Base-by-base conservation (phyloP, 129 eudicot species). In the Centella asiatica region DNA sequence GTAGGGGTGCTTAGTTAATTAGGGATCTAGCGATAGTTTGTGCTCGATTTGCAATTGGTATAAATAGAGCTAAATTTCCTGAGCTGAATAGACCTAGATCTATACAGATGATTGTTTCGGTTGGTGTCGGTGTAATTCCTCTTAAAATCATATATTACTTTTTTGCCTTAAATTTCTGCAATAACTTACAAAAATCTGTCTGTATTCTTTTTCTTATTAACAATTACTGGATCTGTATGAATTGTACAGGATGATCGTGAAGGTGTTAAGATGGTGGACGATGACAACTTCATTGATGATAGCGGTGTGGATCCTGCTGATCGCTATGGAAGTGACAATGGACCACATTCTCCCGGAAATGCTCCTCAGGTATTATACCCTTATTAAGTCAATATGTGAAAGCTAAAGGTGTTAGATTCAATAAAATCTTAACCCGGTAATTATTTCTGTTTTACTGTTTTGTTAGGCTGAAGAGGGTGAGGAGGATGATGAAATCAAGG, bases 241-340 rank as follows among this genome's bases (percentile, higher is more conserved):
- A 22, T 63, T 40, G 9, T 59, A 45, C 62, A 87, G 95, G 98
- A 90, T 77, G 98, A 87, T 62, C 79, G 77, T 52, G 95, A 85
- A 46, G 98, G 87, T 37, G 44, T 64, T 51, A 79, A 86, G 74
- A 68, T 81, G 60, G 26, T 66, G 34, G 94, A 90, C 64, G 98
- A 90, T 77, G 98, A 87, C 64, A 84, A 90, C 76, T 90, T 90
- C 83, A 86, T 90, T 46, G 95, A 90, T 80, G 98, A 90, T 71
- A 84, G 69, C 20, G 98, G 95, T 60, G 83, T 87, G 15, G 95
- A 90, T 72, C 90, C 94, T 54, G 81, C 90, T 24, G 85, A 81
- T 67, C 76, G 90, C 10, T 86, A 86, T 69, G 84, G 68, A 68
- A 85, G 87, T 73, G 92, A 83, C 56, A 69, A 76, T 25, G 94